Evolutionary conservation across 805 yeast genomes (phyloP).

Genomic region (Komagataella kurtzmanii): DNA sequence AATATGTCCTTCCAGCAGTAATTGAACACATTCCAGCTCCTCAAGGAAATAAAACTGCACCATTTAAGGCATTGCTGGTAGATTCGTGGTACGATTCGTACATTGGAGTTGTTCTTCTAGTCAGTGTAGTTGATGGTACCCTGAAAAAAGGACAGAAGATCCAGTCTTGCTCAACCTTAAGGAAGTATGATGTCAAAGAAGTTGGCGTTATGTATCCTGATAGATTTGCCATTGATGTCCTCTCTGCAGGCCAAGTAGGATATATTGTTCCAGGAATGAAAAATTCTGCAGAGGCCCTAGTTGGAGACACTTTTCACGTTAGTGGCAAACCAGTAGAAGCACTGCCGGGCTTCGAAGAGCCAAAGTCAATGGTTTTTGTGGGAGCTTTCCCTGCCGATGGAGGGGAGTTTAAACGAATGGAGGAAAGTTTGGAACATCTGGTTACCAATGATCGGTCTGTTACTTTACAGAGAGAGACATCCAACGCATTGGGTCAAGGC

Average conservation of each 20-base stretch:
- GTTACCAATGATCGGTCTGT: slow-evolving; percentile 90
- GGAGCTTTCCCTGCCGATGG: slow-evolving; percentile 98
- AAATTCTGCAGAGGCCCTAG: slow-evolving; percentile 69
- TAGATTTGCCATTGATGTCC: slow-evolving; percentile 42
- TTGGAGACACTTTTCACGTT: slow-evolving; percentile 82
- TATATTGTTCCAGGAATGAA: slow-evolving; percentile 93
- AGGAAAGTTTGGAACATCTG: slow-evolving; percentile 79
- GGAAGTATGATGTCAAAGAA: slow-evolving; percentile 78
- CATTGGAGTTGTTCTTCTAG: slow-evolving; percentile 78
- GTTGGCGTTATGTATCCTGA: slow-evolving; percentile 96
- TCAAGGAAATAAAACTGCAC: slow-evolving; percentile 33
- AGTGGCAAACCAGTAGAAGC: slow-evolving; percentile 52
- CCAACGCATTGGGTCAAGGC: slow-evolving; percentile 92
- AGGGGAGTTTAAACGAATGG: slow-evolving; percentile 73
- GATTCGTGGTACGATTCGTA: slow-evolving; percentile 97
- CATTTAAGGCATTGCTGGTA: slow-evolving; percentile 68
- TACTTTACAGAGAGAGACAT: slow-evolving; percentile 76
- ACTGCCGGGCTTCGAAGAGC: slow-evolving; percentile 90
- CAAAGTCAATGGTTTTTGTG: slow-evolving; percentile 96
- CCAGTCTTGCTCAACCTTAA: slow-evolving; percentile 62
- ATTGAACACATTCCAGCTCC: slow-evolving; percentile 78
- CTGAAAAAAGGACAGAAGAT: slow-evolving; percentile 65
- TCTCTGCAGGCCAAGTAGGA: slow-evolving; percentile 89
- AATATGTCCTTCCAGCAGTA: slow-evolving; percentile 65
- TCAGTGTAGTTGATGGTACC: slow-evolving; percentile 75